Conservation (phyloP, 176 grass and related monocot genomes). For the Bolboschoenus planiculmis region DNA sequence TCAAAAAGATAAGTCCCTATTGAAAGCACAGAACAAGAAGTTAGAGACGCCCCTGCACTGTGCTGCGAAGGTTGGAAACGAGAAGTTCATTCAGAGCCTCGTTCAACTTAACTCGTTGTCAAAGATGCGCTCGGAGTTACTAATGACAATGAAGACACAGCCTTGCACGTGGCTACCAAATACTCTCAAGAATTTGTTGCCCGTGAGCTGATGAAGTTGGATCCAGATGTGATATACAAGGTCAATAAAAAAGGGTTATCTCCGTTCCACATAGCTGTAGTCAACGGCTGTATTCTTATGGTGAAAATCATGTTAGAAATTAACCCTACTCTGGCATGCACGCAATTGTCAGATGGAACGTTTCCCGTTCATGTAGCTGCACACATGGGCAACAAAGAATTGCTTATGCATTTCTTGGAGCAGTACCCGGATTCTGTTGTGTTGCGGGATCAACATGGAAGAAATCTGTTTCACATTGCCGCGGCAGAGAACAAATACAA, state of each 20-base stretch:
- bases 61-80: background rate
- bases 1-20: background rate
- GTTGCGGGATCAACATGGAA: too few relatives aligned
- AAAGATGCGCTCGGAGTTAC: background rate
- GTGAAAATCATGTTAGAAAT: too few relatives aligned
- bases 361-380: too few relatives aligned
- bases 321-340: too few relatives aligned
- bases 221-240: background rate
- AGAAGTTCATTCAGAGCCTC: background rate
- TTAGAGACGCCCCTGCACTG: background rate
- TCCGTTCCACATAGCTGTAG: background rate
- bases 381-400: too few relatives aligned
- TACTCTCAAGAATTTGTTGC: background rate
- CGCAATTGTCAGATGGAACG: too few relatives aligned
- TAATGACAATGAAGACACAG: background rate
- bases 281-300: too few relatives aligned
- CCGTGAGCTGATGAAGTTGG: background rate
- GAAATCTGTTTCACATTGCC: too few relatives aligned
- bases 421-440: too few relatives aligned
- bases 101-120: background rate
- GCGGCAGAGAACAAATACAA: too few relatives aligned
- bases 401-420: too few relatives aligned
- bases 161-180: constrained; percentile 3
- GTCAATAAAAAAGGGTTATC: background rate
- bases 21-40: background rate